phyloP scores from a whole-genome alignment of 2,329 filamentous ascomycete genomes.

The Macrophomina tecta region DNA sequence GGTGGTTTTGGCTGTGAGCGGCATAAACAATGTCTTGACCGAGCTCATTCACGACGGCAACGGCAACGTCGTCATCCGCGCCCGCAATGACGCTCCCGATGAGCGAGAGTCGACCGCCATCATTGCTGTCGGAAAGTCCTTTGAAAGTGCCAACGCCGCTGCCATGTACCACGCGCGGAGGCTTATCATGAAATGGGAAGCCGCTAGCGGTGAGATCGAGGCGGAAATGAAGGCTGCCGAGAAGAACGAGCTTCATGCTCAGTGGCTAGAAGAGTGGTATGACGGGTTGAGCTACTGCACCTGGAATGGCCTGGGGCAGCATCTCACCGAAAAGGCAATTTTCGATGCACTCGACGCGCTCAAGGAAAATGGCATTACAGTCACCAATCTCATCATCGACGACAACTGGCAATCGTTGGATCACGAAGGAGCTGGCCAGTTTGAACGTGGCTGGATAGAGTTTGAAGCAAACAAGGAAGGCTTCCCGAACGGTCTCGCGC shows the following conservation, averaged over 20 bases:
- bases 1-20: slow-evolving; percentile 79
- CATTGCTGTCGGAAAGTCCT: slow-evolving; percentile 72
- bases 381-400: slow-evolving; percentile 90
- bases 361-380: slow-evolving; percentile 71
- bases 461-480: slow-evolving; percentile 84
- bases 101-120: slow-evolving; percentile 67
- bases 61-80: slow-evolving; percentile 72
- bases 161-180: slow-evolving; percentile 87
- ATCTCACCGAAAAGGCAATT: slow-evolving; percentile 81
- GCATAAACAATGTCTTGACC: slow-evolving; percentile 71
- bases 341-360: slow-evolving; percentile 75
- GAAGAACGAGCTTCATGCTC: slow-evolving; percentile 57
- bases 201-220: slow-evolving; percentile 50
- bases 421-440: slow-evolving; percentile 58
- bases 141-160: slow-evolving; percentile 78
- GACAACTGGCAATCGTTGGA: slow-evolving; percentile 90
- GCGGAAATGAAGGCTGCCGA: slow-evolving; percentile 55
- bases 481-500: slow-evolving; percentile 81
- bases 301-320: slow-evolving; percentile 90
- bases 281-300: slow-evolving; percentile 95
- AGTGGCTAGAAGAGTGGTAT: slow-evolving; percentile 88
- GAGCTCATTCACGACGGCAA: slow-evolving; percentile 68
- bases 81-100: slow-evolving; percentile 71
- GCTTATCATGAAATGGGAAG: slow-evolving; percentile 58
- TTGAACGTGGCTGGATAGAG: slow-evolving; percentile 55